These are phyloP conservation scores for Pleurotus tuber-regium DNA, from an alignment of 768 basidiomycete genomes.

Conservation along the genomic window DNA sequence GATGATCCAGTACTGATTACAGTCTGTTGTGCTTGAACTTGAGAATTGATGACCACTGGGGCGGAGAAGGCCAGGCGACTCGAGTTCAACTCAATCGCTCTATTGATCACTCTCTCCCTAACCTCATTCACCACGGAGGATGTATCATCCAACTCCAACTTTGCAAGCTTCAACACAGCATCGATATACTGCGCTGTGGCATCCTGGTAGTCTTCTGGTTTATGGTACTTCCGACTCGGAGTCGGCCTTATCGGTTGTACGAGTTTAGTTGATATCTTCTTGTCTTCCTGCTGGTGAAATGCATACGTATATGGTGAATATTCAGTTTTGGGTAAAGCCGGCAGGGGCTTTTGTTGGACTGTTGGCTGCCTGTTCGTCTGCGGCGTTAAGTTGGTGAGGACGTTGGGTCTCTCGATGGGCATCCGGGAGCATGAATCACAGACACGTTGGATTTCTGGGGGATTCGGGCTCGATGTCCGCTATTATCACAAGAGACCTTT, in stretches of 20 bases:
- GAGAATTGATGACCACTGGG: too few relatives aligned
- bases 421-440: too few relatives aligned
- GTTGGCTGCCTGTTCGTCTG: neutral
- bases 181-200: slow-evolving; percentile 4
- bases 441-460: too few relatives aligned
- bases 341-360: neutral
- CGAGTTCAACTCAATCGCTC: slow-evolving; percentile 6
- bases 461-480: too few relatives aligned
- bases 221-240: neutral
- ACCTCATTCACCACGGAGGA: neutral
- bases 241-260: too few relatives aligned
- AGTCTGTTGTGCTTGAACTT: neutral
- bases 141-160: slow-evolving; percentile 2
- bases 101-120: neutral
- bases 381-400: neutral
- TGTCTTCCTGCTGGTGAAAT: too few relatives aligned
- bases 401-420: slow-evolving; percentile 1
- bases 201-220: neutral
- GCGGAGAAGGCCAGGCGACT: neutral
- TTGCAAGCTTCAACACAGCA: slow-evolving; percentile 1
- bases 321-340: too few relatives aligned
- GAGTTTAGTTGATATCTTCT: too few relatives aligned
- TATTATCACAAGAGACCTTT: neutral
- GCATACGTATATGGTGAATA: too few relatives aligned
- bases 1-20: neutral